A percentile compares a stretch with the other conserved stretches of the same genome.
These are phyloP conservation scores for Kwoniella botswanensis DNA, from an alignment of 768 basidiomycete genomes.

Conservation along the genomic window DNA sequence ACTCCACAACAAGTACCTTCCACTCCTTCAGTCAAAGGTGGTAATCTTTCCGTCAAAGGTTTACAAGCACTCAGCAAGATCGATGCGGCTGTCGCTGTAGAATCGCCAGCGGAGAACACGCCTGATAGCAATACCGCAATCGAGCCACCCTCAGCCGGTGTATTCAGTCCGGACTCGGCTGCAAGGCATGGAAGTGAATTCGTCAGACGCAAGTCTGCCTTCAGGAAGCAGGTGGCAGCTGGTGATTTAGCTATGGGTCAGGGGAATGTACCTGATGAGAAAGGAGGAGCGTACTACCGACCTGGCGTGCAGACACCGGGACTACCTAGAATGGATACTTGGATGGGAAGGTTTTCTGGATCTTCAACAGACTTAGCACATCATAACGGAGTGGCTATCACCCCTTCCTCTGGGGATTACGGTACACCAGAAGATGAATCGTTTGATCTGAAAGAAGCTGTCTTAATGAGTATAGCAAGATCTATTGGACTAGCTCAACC, in stretches of 20 bases:
- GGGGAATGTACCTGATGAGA: constrained; percentile 30
- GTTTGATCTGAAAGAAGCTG: constrained; percentile 92
- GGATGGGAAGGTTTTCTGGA: constrained; percentile 42
- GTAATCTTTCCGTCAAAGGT: background rate
- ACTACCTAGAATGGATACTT: constrained; percentile 54
- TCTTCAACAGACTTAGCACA: constrained; percentile 32
- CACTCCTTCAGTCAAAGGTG: constrained; percentile 32
- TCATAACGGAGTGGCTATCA: constrained; percentile 27
- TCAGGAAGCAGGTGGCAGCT: constrained; percentile 55
- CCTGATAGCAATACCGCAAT: constrained; percentile 2
- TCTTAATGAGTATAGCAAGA: constrained; percentile 97
- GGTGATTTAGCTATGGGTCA: constrained; percentile 61
- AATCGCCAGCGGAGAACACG: background rate
- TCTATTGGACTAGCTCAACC: constrained; percentile 93
- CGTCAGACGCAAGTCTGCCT: constrained; percentile 38
- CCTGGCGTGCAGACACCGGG: constrained; percentile 51
- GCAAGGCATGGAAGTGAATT: constrained; percentile 29
- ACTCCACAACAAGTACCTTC: constrained; percentile 41
- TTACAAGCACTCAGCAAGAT: constrained; percentile 27
- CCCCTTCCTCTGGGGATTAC: constrained; percentile 13
- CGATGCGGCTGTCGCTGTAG: background rate
- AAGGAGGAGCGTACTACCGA: constrained; percentile 51
- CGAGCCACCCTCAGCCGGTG: constrained; percentile 17
- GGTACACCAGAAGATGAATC: constrained; percentile 30
- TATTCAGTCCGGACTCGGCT: constrained; percentile 46